Evolutionary conservation across 306 rosid genomes (phyloP), one percentile per base, ranked within the genome.

Genomic region (Trichosanthes truncata): DNA sequence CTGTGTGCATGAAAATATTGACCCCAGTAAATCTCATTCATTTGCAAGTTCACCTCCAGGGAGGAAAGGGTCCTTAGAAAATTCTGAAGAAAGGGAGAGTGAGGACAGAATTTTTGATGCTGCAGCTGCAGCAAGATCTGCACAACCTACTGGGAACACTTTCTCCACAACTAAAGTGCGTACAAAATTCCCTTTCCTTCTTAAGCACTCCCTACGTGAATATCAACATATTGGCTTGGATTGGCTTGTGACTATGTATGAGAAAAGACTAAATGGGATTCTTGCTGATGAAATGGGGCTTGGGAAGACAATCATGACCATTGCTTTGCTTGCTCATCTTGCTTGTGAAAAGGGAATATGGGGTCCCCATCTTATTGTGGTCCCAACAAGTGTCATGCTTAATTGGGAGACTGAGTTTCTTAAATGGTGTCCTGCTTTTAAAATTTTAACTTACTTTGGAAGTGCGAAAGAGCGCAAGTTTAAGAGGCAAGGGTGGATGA

Each of bases 381-480:
- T 95, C 80, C 99, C 99, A 73, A 95, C 99, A 53, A 95, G 99
- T 84, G 99, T 95, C 78, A 93, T 95, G 99, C 97, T 95, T 74
- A 95, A 95, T 81, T 95, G 99, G 99, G 99, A 95, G 88, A 93
- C 99, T 41, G 99, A 95, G 84, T 93, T 95, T 91, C 92, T 95
- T 43, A 91, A 95, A 82, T 93, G 98, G 99, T 93, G 98, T 85
- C 99, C 99, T 80, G 98, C 99, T 68, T 95, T 95, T 76, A 93
- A 95, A 88, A 93, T 93, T 82, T 83, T 93, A 78, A 91, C 99
- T 51, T 95, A 95, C 80, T 95, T 95, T 62, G 99, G 98, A 82
- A 95, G 97, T 33, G 99, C 99, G 26, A 95, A 93, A 87, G 98
- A 93, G 91, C 83, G 98, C 57, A 93, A 93, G 82, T 85, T 75